phyloP scores from a whole-genome alignment of 2,329 filamentous ascomycete species.

The Teratosphaeria zuluensis region DNA sequence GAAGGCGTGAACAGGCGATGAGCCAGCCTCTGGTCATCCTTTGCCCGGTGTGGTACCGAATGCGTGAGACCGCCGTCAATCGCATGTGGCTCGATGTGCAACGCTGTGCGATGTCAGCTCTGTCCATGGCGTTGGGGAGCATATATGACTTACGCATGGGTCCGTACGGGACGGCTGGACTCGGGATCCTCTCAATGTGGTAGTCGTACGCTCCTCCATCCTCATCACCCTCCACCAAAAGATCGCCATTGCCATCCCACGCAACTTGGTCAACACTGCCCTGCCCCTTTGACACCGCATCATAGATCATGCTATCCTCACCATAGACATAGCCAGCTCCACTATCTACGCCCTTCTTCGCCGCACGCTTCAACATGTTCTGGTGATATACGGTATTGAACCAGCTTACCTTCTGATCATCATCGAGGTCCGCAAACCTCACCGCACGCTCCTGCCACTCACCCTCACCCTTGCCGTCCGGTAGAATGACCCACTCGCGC shows the following conservation, averaged over 20 bases:
- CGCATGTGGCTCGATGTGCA: background rate
- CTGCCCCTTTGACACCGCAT: background rate
- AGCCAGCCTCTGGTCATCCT: background rate
- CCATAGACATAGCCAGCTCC: background rate
- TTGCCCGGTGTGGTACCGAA: background rate
- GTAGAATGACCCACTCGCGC: background rate
- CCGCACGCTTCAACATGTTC: background rate
- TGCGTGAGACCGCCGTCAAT: background rate
- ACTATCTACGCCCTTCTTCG: background rate
- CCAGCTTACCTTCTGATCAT: background rate
- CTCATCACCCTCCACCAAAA: background rate
- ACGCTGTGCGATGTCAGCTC: background rate
- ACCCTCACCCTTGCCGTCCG: background rate
- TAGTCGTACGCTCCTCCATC: background rate
- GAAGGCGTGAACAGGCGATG: background rate
- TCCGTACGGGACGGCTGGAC: background rate
- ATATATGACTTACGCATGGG: background rate
- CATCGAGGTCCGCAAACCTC: background rate
- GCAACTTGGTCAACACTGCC: background rate
- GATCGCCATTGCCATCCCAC: background rate
- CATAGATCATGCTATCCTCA: background rate
- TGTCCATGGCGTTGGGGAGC: background rate
- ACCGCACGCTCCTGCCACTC: background rate
- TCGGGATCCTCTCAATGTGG: background rate
- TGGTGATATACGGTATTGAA: background rate